Base-by-base conservation (phyloP, 306 rosid genomes). In the Aeschynomene evenia region DNA sequence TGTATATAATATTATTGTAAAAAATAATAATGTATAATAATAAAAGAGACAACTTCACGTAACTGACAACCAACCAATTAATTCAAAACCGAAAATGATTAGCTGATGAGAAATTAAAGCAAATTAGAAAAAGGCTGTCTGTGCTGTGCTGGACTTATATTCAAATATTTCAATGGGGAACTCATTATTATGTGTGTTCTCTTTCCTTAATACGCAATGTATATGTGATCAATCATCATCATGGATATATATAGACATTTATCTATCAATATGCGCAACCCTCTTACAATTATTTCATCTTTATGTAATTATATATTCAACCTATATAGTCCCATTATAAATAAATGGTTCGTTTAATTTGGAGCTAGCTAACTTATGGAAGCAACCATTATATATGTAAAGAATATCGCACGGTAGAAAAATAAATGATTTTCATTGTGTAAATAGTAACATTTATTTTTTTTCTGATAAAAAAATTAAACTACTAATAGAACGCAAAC, bases 111-210 rank as follows among this genome's bases (percentile, higher is more conserved):
- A 60, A 46, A 31, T 63, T 24, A 22, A 40, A 23, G 34, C 6
- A 28, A 70, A 45, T n/a, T n/a, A n/a, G n/a, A 22, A 72, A 28
- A 14, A 46, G 10, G 26, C 0, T n/a, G n/a, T n/a, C n/a, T n/a
- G n/a, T n/a, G n/a, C n/a, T n/a, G n/a, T n/a, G n/a, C n/a, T 36
- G 15, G 45, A 49, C n/a, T n/a, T n/a, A 73, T 58, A 18, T 75
- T 66, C 1, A 22, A 56, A 66, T 33, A 21, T 56, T 63, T 46
- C 69, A 65, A 65, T 37, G 36, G 10, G 28, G 51, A 20, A 57
- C 52, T 66, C 66, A 79, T 79, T 49, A 36, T 73, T n/a, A n/a
- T n/a, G n/a, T n/a, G n/a, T 67, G 71, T 29, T 66, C 67, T 43
- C 48, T 26, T 59, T 68, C 67, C 69, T 49, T 56, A 73, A 39